Percentiles rank a stretch among this genome's conserved stretches.
These are phyloP conservation scores for Dovyalis caffra DNA, from an alignment of 345 rosid species.

Conservation along the genomic window DNA sequence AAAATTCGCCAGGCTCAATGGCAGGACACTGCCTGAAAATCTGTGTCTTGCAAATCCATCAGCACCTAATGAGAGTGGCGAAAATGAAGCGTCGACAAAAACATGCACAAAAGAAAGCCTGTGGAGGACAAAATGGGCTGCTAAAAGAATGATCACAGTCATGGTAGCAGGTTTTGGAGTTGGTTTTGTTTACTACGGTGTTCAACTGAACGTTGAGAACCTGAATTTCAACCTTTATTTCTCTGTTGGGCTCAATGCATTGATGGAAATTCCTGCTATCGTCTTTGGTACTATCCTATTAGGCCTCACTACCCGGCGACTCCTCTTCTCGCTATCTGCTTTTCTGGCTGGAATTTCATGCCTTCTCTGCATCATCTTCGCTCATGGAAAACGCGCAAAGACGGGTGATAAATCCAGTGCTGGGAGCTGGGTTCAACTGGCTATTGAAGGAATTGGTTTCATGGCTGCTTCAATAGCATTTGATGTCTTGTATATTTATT, in stretches of 20 bases:
- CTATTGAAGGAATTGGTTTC: conserved; percentile 55
- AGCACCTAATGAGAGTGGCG: neutral
- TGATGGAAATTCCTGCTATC: conserved; percentile 77
- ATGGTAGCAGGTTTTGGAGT: conserved; percentile 65
- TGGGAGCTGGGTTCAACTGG: conserved; percentile 55
- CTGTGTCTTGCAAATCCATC: conserved; percentile 40
- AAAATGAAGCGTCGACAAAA: neutral
- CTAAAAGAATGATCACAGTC: conserved; percentile 42
- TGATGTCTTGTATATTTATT: conserved; percentile 54
- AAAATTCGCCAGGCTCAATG: conserved; percentile 45
- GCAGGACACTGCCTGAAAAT: conserved; percentile 46
- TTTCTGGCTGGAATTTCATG: conserved; percentile 48
- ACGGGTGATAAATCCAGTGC: neutral
- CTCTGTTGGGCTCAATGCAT: conserved; percentile 58
- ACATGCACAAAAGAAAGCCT: conserved; percentile 29
- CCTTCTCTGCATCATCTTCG: conserved; percentile 54
- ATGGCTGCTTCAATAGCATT: conserved; percentile 65
- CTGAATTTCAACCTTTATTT: conserved; percentile 60
- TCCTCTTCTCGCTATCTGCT: conserved; percentile 48
- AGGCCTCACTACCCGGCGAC: conserved; percentile 51
- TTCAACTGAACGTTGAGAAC: conserved; percentile 69
- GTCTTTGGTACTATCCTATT: conserved; percentile 47
- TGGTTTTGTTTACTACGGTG: conserved; percentile 72
- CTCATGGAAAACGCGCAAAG: conserved; percentile 8
- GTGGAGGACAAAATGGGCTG: conserved; percentile 69